Evolutionary conservation across 2,329 filamentous ascomycete genomes (phyloP), one percentile per base, ranked within the genome.

Genomic region (Trichoderma citrinoviride): DNA sequence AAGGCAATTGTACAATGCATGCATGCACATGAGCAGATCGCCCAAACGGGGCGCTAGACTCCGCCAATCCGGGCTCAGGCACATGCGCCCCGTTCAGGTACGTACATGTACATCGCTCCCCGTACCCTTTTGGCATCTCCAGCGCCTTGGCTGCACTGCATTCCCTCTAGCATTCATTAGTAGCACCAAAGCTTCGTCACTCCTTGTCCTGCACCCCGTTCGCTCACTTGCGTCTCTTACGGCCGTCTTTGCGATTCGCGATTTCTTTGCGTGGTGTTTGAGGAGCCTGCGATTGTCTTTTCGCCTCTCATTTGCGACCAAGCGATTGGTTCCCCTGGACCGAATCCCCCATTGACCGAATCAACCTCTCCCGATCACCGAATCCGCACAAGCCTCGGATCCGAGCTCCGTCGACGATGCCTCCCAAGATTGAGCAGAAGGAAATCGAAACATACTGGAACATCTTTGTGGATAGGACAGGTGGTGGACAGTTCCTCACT

Each of bases 371-470:
- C 33, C 33, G 33, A 37, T 12, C 40, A 25, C 50, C 19, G 40
- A 41, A 12, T n/a, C 41, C 23, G 21, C 33, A 37, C n/a, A 49
- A n/a, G 8, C 33, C 49, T 67, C 63, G 62, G 21, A 19, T 49
- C 61, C 66, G 53, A 67, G 44, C 64, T 56, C 64, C 64, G 53
- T 70, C 67, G 68, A 77, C 65, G 70, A 86, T 86, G 83, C 80
- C 85, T 70, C 58, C 84, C 73, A 83, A 84, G 74, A 87, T 87
- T 74, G 85, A 87, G 75, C 77, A 84, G 62, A 80, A 83, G 72
- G 85, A 87, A 75, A 85, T 87, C 71, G 85, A 87, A 71, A 87
- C 85, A 58, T 87, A 87, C 76, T 87, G 85, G 85, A 87, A 87
- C 74, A 87, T 87, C 76, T 87, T 87, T 74, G 77, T 83, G 61